A percentile compares a stretch with the other conserved stretches of the same genome.
phyloP scores from a whole-genome alignment of 768 basidiomycete species.

The Termitomyces bulborhizus region DNA sequence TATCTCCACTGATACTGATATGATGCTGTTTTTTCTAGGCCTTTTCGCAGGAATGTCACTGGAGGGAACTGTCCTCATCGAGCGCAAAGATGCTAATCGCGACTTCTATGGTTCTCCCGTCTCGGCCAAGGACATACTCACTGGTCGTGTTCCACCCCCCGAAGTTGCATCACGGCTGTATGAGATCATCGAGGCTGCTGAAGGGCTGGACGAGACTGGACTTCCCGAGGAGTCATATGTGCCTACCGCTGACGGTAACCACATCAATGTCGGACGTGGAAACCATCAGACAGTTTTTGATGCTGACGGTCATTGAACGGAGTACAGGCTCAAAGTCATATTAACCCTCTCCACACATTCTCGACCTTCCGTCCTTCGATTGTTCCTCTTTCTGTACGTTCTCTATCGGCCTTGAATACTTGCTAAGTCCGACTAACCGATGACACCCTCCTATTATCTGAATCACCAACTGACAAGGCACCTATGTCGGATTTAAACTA shows the following conservation, averaged over 20 bases:
- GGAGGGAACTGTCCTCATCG: constrained; percentile 91
- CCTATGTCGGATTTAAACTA: not conserved
- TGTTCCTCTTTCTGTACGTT: not conserved
- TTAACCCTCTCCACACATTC: not conserved
- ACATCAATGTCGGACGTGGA: constrained; percentile 39
- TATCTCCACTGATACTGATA: not conserved
- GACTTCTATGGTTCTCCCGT: constrained; percentile 94
- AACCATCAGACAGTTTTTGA: constrained; percentile 69
- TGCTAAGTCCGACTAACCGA: not conserved
- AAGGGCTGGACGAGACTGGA: constrained; percentile 83
- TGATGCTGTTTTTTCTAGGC: constrained; percentile 36
- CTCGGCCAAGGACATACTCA: constrained; percentile 85
- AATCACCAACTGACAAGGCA: not conserved
- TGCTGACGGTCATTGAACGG: constrained; percentile 46
- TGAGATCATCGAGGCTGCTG: constrained; percentile 95
- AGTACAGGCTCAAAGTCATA: not conserved
- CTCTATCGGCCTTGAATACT: constrained; percentile 1
- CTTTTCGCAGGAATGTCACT: constrained; percentile 92
- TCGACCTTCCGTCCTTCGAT: not conserved
- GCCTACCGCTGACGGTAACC: constrained; percentile 57
- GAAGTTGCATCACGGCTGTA: constrained; percentile 91
- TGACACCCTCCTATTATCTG: not conserved
- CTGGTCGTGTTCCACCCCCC: constrained; percentile 93
- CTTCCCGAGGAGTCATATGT: constrained; percentile 78
- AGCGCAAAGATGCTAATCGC: constrained; percentile 92